Base-by-base conservation (phyloP, 2,329 filamentous ascomycete genomes). In the Aspergillus sp. region DNA sequence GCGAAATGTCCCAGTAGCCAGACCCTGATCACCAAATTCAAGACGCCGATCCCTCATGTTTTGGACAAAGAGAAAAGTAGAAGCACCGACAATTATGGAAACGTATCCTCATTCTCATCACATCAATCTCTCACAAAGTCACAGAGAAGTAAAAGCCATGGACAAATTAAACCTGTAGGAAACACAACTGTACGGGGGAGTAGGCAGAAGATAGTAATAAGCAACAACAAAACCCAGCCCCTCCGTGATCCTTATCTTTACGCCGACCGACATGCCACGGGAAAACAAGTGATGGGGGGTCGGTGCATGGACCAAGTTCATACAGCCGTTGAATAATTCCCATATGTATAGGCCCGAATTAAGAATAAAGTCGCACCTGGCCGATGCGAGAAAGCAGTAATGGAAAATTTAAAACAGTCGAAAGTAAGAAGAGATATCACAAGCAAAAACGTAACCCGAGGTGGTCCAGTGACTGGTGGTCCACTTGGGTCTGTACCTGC, bases 341-440 rank as follows among this genome's bases (percentile, higher is more conserved):
- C 62, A 59, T 71, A 71, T 71, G 69, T 70, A 72, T 69, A 69
- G 60, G 64, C 64, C 64, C 62, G 51, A 61, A 65, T 65, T 69
- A 68, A 61, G 55, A 64, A 65, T 60, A 62, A 62, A 58, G 61
- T 60, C 60, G 38, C 36, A 38, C 22, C 26, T 36, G 14, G 47
- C 26, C 13, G n/a, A 35, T 33, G 22, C 20, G 49, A 35, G 49
- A 16, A 36, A 14, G 44, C 30, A 20, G 60, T 55, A 58, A 54
- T 22, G 22, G 52, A 55, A 45, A 61, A 55, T 51, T 53, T 51
- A 49, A 56, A 54, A 60, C 45, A 58, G 24, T 53, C 26, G 48
- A 56, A 55, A 53, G 50, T 54, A 57, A 59, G 56, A 41, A 52
- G 53, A 54, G 57, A 59, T 64, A 63, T 63, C 60, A 61, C 61